Evolutionary conservation across 768 basidiomycete species (phyloP), one percentile per base, ranked within the genome.

Genomic region (Rhodotorula toruloides): DNA sequence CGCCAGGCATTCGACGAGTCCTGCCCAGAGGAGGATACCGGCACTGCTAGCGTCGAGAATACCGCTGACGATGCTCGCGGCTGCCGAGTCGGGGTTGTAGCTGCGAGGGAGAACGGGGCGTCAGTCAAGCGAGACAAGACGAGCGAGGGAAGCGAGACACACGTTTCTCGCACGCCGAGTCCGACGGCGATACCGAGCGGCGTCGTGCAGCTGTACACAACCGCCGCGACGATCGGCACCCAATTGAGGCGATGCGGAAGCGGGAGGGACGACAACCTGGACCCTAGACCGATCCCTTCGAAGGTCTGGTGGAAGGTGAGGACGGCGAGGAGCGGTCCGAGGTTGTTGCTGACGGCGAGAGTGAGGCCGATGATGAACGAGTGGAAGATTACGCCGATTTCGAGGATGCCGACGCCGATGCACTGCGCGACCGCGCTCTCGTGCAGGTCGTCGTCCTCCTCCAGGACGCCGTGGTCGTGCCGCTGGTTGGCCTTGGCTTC

Each of bases 281-380:
- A 86, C 14, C 94, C 94, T 29, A 98, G 81, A 76, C 91, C 94
- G 50, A 97, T 83, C 29, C 92, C 94, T 77, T 98, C 94, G 74
- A 97, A 97, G 48, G 53, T 68, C 49, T 74, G 93, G 75, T 97
- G 94, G 79, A 93, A 92, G 73, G 91, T 79, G 32, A 96, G 77
- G 57, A 98, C 94, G 64, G 90, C 79, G 76, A 96, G 91, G n/a
- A 99, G 83, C 25, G 87, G 78, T 70, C 84, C 89, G 79, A 97
- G 96, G 42, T 83, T 76, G 8, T 82, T 78, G 72, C 87, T 85
- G n/a, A 92, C 90, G n/a, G 91, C 92, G 36, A 67, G 60, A 13
- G 65, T 67, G n/a, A 67, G 43, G 9, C 65, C 65, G 36, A 67
- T 67, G 43, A 46, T 97, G 83, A 0, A 94, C 93, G 47, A 48